Percentiles rank a stretch among this genome's conserved stretches.
These are phyloP conservation scores for Coleophoma crateriformis DNA, from an alignment of 2,329 filamentous ascomycete species.

Conservation along the genomic window DNA sequence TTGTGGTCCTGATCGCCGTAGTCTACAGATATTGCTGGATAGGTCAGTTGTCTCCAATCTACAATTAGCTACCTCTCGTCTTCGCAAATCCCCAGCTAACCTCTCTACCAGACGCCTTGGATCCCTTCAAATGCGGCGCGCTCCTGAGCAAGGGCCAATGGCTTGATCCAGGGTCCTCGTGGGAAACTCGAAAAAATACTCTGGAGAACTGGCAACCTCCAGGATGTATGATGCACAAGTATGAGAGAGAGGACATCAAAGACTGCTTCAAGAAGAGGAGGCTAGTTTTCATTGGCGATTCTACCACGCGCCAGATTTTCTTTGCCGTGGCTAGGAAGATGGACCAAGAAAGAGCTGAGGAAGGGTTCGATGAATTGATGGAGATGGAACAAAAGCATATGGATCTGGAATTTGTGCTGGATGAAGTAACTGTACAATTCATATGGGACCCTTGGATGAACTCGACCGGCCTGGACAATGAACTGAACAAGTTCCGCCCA, in stretches of 20 bases:
- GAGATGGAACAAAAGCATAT: constrained; percentile 32
- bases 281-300: constrained; percentile 57
- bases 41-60: constrained; percentile 9
- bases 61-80: background rate
- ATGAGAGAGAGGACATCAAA: constrained; percentile 43
- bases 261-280: constrained; percentile 45
- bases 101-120: constrained; percentile 23
- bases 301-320: constrained; percentile 53
- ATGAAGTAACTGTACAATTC: constrained; percentile 45
- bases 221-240: constrained; percentile 53
- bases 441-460: constrained; percentile 61
- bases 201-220: constrained; percentile 52
- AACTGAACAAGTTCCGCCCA: constrained; percentile 32
- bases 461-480: constrained; percentile 34
- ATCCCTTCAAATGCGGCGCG: constrained; percentile 48
- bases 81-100: background rate
- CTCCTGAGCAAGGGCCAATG: constrained; percentile 47
- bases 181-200: constrained; percentile 12
- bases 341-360: constrained; percentile 31
- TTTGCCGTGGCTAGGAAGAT: constrained; percentile 49
- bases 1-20: constrained; percentile 14
- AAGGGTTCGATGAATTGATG: constrained; percentile 29
- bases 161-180: constrained; percentile 28
- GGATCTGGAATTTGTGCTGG: constrained; percentile 37
- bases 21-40: constrained; percentile 25